Conservation (phyloP, 371 early-diverging fungal species). For the Mucor piriformis region DNA sequence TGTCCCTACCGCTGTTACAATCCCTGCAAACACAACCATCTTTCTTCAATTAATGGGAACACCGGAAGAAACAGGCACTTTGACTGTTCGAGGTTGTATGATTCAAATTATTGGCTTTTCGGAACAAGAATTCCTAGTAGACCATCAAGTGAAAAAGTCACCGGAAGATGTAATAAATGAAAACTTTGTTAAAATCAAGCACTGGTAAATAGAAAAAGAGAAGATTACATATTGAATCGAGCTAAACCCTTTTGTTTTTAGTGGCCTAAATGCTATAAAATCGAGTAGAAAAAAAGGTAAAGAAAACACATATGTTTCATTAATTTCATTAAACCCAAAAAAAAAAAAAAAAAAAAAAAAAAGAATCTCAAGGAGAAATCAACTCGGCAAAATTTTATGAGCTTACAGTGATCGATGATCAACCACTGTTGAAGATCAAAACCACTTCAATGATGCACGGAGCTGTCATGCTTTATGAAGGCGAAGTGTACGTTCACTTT, state of each 20-base stretch:
- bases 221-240: background rate
- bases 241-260: background rate
- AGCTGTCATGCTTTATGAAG: conserved; percentile 82
- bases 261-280: conserved; percentile 37
- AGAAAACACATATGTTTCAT: no score
- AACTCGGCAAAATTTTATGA: conserved; percentile 41
- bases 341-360: background rate
- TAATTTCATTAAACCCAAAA: no score
- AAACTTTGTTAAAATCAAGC: conserved; percentile 29
- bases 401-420: conserved; percentile 66
- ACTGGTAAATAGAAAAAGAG: conserved; percentile 22
- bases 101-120: conserved; percentile 73
- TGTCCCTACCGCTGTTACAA: conserved; percentile 56
- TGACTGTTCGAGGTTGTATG: conserved; percentile 68
- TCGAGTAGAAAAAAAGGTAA: conserved; percentile 30
- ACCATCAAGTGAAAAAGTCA: conserved; percentile 30
- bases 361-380: conserved; percentile 1
- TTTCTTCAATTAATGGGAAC: conserved; percentile 65
- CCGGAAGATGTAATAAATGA: background rate
- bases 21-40: conserved; percentile 68
- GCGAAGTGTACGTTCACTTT: conserved; percentile 76
- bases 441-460: conserved; percentile 62
- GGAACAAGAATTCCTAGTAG: conserved; percentile 71
- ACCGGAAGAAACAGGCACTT: conserved; percentile 62
- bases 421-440: conserved; percentile 69